Evolutionary conservation across 345 rosid species (phyloP).

Genomic region (Eucalyptus tenuipes): DNA sequence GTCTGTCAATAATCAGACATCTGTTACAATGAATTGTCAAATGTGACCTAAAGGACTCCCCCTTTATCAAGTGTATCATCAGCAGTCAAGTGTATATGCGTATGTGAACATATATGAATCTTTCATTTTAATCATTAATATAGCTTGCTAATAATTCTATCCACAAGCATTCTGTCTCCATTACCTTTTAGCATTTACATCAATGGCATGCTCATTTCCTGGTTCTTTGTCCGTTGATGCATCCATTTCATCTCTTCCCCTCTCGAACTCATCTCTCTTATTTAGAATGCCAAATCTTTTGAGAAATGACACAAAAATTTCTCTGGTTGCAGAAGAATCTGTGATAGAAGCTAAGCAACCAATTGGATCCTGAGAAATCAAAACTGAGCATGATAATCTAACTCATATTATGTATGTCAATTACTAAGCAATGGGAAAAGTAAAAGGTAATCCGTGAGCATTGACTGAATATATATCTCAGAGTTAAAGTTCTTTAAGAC

Average conservation of each 20-base stretch:
- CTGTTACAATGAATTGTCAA: neutral
- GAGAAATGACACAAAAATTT: slow-evolving; percentile 38
- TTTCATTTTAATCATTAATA: neutral
- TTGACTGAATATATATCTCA: neutral
- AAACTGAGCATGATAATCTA: neutral
- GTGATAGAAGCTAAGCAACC: slow-evolving; percentile 71
- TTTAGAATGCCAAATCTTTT: slow-evolving; percentile 41
- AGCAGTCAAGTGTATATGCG: neutral
- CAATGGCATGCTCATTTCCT: slow-evolving; percentile 6
- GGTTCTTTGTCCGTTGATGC: slow-evolving; percentile 20
- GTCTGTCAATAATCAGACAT: neutral
- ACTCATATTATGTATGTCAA: neutral
- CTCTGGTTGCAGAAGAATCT: slow-evolving; percentile 56
- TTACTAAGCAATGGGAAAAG: neutral
- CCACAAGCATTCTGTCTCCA: neutral
- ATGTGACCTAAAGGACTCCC: neutral
- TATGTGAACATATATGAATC: neutral
- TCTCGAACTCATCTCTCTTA: slow-evolving; percentile 27
- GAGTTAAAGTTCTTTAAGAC: neutral
- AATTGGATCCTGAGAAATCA: slow-evolving; percentile 59
- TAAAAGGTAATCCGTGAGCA: neutral
- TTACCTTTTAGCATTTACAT: slow-evolving; percentile 43
- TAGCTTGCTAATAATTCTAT: neutral
- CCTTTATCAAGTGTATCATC: neutral
- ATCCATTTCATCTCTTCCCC: slow-evolving; percentile 5